Evolutionary conservation across 2,329 filamentous ascomycete species (phyloP).

Genomic region (Trichoderma arundinaceum): DNA sequence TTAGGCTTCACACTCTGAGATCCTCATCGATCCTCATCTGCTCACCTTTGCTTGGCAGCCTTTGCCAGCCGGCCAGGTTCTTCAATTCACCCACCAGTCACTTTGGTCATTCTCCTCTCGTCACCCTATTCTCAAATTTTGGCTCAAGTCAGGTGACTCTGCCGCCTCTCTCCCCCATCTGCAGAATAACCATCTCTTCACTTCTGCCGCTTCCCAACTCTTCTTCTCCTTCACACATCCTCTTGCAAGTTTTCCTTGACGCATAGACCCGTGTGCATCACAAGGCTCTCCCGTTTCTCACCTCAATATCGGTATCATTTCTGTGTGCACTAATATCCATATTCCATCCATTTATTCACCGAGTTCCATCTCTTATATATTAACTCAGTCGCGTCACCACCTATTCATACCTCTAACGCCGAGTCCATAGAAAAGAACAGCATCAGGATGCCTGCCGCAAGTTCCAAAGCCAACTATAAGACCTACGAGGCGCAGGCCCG

Average conservation of each 20-base stretch:
- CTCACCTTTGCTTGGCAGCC: constrained; percentile 9
- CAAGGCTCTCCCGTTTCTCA: neutral
- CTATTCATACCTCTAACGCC: constrained; percentile 9
- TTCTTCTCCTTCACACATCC: constrained; percentile 3
- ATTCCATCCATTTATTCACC: neutral
- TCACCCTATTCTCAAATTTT: neutral
- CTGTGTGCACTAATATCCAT: no score
- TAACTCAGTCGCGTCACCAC: neutral
- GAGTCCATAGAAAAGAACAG: neutral
- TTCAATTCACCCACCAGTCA: constrained; percentile 9
- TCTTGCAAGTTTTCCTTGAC: neutral
- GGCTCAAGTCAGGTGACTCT: constrained; percentile 23
- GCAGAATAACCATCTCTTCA: constrained; percentile 6
- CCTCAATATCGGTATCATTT: neutral
- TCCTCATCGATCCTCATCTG: neutral
- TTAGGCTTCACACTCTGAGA: no score
- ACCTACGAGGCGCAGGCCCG: constrained; percentile 65
- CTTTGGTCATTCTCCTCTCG: neutral
- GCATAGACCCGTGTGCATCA: neutral
- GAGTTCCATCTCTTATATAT: neutral
- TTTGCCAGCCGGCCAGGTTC: constrained; percentile 1
- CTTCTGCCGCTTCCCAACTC: neutral
- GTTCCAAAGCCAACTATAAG: constrained; percentile 60
- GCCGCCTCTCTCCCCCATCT: neutral
- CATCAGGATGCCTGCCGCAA: constrained; percentile 51